Evolutionary conservation across 345 rosid species (phyloP).

Genomic region (Ricinus communis): DNA sequence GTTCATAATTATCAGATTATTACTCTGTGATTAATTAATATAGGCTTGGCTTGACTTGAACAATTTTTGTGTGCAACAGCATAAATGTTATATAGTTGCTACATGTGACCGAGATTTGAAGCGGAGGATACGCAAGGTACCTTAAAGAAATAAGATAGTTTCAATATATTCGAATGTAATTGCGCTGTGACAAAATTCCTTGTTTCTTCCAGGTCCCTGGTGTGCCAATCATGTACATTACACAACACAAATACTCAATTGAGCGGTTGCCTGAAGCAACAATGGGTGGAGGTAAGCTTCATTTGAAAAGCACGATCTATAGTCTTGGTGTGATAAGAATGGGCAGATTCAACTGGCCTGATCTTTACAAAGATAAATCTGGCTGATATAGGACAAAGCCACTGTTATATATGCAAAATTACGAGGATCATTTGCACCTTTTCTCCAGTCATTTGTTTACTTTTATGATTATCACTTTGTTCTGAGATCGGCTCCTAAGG

Average conservation of each 20-base stretch:
- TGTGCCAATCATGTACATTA: constrained; percentile 88
- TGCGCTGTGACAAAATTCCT: constrained; percentile 5
- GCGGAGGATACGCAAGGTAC: constrained; percentile 92
- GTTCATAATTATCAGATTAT: not conserved
- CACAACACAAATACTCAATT: constrained; percentile 75
- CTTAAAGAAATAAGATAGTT: not conserved
- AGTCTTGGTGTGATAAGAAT: no score
- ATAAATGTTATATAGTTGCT: constrained; percentile 91
- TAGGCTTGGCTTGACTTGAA: constrained; percentile 9
- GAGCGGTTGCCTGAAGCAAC: constrained; percentile 97
- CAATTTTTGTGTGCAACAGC: constrained; percentile 44
- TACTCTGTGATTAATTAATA: not conserved
- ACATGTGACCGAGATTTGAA: constrained; percentile 95
- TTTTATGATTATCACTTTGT: not conserved
- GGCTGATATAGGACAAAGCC: not conserved
- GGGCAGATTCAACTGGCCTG: no score
- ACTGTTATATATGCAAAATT: not conserved
- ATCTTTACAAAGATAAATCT: not conserved
- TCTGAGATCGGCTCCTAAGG: not conserved
- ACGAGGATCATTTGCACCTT: not conserved
- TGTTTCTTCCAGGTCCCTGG: constrained; percentile 65
- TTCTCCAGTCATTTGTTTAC: not conserved
- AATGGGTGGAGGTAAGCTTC: constrained; percentile 79
- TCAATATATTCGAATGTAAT: constrained; percentile 1
- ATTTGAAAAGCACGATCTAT: not conserved